Percentiles rank a stretch among this genome's conserved stretches.
phyloP scores from a whole-genome alignment of 352 stramenopile species.

The Pythium sukuiense region DNA sequence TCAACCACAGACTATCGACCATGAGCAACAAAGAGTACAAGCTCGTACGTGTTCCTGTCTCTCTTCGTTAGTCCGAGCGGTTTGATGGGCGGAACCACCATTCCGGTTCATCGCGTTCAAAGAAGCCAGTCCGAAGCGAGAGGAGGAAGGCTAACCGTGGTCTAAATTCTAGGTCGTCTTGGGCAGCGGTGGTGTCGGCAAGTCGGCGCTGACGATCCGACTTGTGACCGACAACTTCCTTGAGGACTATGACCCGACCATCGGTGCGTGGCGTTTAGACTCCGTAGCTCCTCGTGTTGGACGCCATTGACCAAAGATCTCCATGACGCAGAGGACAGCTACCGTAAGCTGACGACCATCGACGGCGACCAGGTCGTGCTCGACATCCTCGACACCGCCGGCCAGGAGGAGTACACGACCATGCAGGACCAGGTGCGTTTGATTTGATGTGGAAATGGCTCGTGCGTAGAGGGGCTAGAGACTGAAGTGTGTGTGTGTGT shows the following conservation, averaged over 20 bases:
- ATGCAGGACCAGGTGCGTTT: slow-evolving; percentile 85
- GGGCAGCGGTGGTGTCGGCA: slow-evolving; percentile 89
- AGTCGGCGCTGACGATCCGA: slow-evolving; percentile 91
- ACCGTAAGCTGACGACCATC: slow-evolving; percentile 89
- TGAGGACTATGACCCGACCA: slow-evolving; percentile 93
- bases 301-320: not conserved
- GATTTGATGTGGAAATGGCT: not conserved
- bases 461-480: not conserved
- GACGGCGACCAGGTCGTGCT: slow-evolving; percentile 81
- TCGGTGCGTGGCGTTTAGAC: slow-evolving; percentile 44
- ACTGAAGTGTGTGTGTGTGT: slow-evolving; percentile 2
- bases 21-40: slow-evolving; percentile 86
- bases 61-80: not conserved
- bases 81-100: not conserved
- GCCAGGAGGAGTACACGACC: slow-evolving; percentile 92
- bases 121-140: not conserved
- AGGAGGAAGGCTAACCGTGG: not conserved
- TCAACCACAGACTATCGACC: slow-evolving; percentile 28
- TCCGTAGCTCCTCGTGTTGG: not conserved
- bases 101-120: not conserved
- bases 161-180: slow-evolving; percentile 66
- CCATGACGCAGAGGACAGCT: slow-evolving; percentile 88
- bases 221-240: slow-evolving; percentile 92
- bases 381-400: slow-evolving; percentile 91
- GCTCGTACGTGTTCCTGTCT: slow-evolving; percentile 41